Conservation (phyloP, 805 yeast species). For the Saccharomycodes ludwigii region DNA sequence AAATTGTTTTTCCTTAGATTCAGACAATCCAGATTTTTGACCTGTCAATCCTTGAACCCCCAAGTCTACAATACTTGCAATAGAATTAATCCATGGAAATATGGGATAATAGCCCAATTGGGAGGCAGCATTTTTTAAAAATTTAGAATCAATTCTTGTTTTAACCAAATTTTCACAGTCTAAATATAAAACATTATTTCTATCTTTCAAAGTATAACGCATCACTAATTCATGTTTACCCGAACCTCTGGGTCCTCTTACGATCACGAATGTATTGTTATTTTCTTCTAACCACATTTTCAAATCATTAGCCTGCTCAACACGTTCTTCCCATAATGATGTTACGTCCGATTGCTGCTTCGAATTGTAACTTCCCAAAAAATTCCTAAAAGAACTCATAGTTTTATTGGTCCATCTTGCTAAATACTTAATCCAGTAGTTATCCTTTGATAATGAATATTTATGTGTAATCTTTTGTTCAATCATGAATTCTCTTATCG, state of each 20-base stretch:
- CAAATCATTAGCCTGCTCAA: constrained; percentile 53
- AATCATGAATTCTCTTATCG: constrained; percentile 74
- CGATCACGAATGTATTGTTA: constrained; percentile 77
- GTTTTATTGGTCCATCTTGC: constrained; percentile 28
- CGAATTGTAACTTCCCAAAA: constrained; percentile 21
- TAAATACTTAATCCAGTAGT: constrained; percentile 23
- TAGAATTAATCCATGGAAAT: constrained; percentile 80
- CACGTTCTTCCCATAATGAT: constrained; percentile 62
- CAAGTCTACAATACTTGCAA: constrained; percentile 70
- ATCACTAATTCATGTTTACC: constrained; percentile 77
- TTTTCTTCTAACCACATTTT: constrained; percentile 78
- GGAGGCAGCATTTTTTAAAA: constrained; percentile 54
- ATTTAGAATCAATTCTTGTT: constrained; percentile 59
- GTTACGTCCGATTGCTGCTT: constrained; percentile 15
- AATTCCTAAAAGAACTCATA: constrained; percentile 24
- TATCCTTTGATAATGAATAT: constrained; percentile 39
- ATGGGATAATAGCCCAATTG: constrained; percentile 88
- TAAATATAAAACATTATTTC: constrained; percentile 50
- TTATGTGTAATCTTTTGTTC: constrained; percentile 57
- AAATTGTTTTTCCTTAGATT: constrained; percentile 68
- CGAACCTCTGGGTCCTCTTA: constrained; percentile 91
- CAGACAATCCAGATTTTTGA: constrained; percentile 83
- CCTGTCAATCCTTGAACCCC: constrained; percentile 87
- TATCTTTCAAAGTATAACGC: constrained; percentile 47
- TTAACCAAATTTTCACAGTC: constrained; percentile 73